A percentile compares a stretch with the other conserved stretches of the same genome.
These are phyloP conservation scores for Skeletonema tropicum DNA, from an alignment of 108 stramenopile species.

Conservation along the genomic window DNA sequence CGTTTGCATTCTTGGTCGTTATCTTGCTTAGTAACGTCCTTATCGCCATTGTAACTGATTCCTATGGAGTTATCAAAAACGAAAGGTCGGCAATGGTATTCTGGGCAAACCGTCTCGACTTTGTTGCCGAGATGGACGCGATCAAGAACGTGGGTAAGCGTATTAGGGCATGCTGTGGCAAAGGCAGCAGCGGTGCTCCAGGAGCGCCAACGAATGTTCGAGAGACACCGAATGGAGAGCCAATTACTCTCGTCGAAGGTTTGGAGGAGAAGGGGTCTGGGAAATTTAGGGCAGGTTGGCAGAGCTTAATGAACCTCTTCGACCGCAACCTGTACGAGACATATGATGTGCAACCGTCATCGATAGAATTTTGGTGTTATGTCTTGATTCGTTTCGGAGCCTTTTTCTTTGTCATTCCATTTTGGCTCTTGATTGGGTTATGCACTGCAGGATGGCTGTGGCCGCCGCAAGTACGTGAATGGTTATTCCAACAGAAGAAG, in stretches of 20 bases:
- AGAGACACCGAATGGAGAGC: constrained; percentile 36
- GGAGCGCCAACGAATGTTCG: constrained; percentile 29
- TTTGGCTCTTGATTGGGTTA: constrained; percentile 53
- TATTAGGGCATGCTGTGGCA: constrained; percentile 7
- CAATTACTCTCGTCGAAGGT: constrained; percentile 18
- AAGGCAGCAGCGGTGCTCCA: constrained; percentile 23
- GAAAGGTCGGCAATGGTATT: constrained; percentile 63
- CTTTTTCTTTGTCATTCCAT: constrained; percentile 47
- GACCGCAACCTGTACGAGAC: constrained; percentile 46
- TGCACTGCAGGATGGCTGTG: constrained; percentile 53
- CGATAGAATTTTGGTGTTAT: constrained; percentile 56
- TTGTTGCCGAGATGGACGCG: constrained; percentile 65
- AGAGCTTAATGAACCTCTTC: constrained; percentile 47
- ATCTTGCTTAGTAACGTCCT: constrained; percentile 61
- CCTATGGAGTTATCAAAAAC: constrained; percentile 62
- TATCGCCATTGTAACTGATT: constrained; percentile 67
- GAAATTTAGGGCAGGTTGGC: constrained; percentile 42
- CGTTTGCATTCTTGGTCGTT: constrained; percentile 57
- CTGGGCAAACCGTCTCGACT: constrained; percentile 64
- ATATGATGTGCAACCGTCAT: constrained; percentile 33
- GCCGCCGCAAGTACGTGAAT: constrained; percentile 60
- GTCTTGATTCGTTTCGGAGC: constrained; percentile 34
- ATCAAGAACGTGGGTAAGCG: constrained; percentile 44
- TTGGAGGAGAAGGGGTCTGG: constrained; percentile 16
- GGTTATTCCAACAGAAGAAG: constrained; percentile 43